These are phyloP conservation scores for Arachnomyces sp. DNA, from an alignment of 2,329 filamentous ascomycete genomes.

Conservation along the genomic window DNA sequence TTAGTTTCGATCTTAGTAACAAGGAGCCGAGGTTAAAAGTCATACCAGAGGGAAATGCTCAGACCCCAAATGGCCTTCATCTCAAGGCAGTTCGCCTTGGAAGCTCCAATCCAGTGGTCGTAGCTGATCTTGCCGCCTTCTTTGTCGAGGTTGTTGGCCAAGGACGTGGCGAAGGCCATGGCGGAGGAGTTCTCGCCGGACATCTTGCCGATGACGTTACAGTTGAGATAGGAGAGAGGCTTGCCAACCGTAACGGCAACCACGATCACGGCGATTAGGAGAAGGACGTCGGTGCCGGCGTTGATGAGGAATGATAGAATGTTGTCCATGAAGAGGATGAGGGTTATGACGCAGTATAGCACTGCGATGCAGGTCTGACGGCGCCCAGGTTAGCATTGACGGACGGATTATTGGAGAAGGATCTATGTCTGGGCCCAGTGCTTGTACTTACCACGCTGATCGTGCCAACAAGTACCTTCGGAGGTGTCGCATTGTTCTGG, in stretches of 20 bases:
- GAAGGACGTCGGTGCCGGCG: slow-evolving; percentile 56
- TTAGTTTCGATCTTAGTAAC: no score
- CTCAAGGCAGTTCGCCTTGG: slow-evolving; percentile 64
- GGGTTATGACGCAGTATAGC: slow-evolving; percentile 71
- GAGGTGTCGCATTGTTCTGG: slow-evolving; percentile 55
- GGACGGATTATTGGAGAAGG: slow-evolving; percentile 12
- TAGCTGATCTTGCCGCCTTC: slow-evolving; percentile 45
- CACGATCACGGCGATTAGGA: slow-evolving; percentile 71
- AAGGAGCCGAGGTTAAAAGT: slow-evolving; percentile 11
- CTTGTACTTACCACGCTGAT: slow-evolving; percentile 64
- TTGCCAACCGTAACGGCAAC: slow-evolving; percentile 70
- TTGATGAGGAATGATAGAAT: slow-evolving; percentile 67
- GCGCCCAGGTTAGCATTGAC: background rate
- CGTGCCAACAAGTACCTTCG: slow-evolving; percentile 67
- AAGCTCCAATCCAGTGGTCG: slow-evolving; percentile 52
- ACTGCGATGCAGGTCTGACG: slow-evolving; percentile 65
- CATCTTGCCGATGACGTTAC: slow-evolving; percentile 48
- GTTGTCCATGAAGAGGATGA: slow-evolving; percentile 72
- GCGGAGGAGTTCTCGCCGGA: slow-evolving; percentile 41
- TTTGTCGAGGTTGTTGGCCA: slow-evolving; percentile 46
- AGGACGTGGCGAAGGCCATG: slow-evolving; percentile 47
- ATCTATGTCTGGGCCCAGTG: background rate
- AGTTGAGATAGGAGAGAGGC: slow-evolving; percentile 71
- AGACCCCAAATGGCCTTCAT: slow-evolving; percentile 85
- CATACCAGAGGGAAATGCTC: slow-evolving; percentile 65